Conservation (phyloP, 2,329 filamentous ascomycete species). For the Neurospora crassa region DNA sequence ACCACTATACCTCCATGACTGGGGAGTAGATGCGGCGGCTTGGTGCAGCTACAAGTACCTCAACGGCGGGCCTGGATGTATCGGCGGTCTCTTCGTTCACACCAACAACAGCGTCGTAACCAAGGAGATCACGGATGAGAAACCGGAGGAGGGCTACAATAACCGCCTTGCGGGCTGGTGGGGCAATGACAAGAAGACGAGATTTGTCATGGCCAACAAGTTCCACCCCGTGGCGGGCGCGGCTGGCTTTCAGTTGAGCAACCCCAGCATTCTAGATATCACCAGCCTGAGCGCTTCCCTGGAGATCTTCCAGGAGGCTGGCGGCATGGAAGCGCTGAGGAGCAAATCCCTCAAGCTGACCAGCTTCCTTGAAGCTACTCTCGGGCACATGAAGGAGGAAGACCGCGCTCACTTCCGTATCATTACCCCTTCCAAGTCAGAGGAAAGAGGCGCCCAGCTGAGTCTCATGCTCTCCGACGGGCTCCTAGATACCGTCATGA, state of each 20-base stretch:
- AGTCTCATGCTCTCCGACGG: constrained; percentile 53
- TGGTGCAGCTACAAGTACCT: constrained; percentile 85
- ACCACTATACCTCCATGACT: constrained; percentile 60
- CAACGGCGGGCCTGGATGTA: constrained; percentile 65
- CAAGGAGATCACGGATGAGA: constrained; percentile 22
- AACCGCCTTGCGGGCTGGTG: constrained; percentile 71
- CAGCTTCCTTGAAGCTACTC: constrained; percentile 53
- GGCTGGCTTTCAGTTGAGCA: constrained; percentile 67
- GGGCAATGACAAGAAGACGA: constrained; percentile 59
- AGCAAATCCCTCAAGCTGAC: constrained; percentile 58
- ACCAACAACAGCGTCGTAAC: constrained; percentile 45
- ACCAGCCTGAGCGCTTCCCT: constrained; percentile 60
- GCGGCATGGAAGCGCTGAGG: constrained; percentile 50
- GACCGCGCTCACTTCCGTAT: constrained; percentile 37
- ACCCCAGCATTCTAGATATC: constrained; percentile 66
- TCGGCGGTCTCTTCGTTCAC: constrained; percentile 67
- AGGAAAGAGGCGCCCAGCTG: constrained; percentile 61
- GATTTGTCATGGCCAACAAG: constrained; percentile 69
- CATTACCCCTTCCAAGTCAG: constrained; percentile 57
- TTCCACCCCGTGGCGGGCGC: constrained; percentile 65
- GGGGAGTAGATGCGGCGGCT: constrained; percentile 67
- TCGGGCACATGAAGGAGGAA: constrained; percentile 32
- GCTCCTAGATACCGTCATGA: constrained; percentile 53
- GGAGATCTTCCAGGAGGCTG: constrained; percentile 59
- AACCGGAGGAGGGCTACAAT: constrained; percentile 27